phyloP scores from a whole-genome alignment of 2,329 filamentous ascomycete species.

The Dactylellina parvicollis region DNA sequence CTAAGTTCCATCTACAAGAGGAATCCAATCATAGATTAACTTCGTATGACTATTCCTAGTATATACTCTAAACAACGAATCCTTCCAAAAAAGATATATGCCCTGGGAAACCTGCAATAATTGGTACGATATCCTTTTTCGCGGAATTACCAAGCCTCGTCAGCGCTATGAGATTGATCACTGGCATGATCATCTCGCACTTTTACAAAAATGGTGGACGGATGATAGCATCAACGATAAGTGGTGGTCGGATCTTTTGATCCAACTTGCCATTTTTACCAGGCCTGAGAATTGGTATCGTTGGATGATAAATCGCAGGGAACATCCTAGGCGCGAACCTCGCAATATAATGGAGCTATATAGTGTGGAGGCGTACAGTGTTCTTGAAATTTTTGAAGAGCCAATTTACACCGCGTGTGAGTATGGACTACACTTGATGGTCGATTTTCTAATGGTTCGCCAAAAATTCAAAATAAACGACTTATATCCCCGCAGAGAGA shows the following conservation, averaged over 20 bases:
- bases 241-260: slow-evolving; percentile 22
- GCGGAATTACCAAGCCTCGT: not conserved
- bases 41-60: not conserved
- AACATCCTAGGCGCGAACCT: not conserved
- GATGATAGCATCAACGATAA: not conserved
- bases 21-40: not conserved
- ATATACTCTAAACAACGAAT: slow-evolving; percentile 4
- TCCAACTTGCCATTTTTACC: slow-evolving; percentile 2
- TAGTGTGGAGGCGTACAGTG: slow-evolving; percentile 1
- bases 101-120: not conserved
- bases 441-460: too few species aligned
- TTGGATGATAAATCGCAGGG: not conserved
- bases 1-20: not conserved
- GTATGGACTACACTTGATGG: not conserved
- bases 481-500: too few species aligned
- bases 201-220: slow-evolving; percentile 25
- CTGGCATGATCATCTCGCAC: slow-evolving; percentile 20
- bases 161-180: slow-evolving; percentile 16
- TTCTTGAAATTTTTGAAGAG: not conserved
- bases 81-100: slow-evolving; percentile 16
- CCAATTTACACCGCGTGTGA: not conserved
- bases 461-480: too few species aligned
- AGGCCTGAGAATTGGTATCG: slow-evolving; percentile 11
- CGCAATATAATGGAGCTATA: slow-evolving; percentile 15
- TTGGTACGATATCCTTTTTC: too few species aligned